Evolutionary conservation across 371 early-diverging fungal genomes (phyloP).

Genomic region (Syncephalastrum contaminatum): DNA sequence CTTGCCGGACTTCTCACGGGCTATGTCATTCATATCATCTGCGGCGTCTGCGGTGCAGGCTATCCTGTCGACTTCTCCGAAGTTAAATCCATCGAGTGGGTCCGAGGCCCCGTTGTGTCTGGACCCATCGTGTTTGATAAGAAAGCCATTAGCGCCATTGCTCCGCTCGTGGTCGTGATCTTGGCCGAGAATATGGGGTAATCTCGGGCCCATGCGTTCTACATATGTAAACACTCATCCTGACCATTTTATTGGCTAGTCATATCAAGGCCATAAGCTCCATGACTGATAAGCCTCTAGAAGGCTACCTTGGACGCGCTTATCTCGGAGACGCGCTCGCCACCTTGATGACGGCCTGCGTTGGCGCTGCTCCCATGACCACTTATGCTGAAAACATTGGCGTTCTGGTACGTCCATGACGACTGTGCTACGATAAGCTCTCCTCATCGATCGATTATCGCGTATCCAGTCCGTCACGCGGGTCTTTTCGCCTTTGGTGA

Average conservation of each 20-base stretch:
- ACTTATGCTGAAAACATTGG: slow-evolving; percentile 63
- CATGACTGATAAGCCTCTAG: slow-evolving; percentile 46
- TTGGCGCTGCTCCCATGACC: slow-evolving; percentile 54
- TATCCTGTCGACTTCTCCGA: slow-evolving; percentile 48
- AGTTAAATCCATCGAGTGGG: slow-evolving; percentile 23
- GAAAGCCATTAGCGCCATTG: slow-evolving; percentile 52
- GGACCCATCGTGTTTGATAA: slow-evolving; percentile 28
- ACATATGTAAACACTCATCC: neutral
- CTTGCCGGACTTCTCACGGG: slow-evolving; percentile 50
- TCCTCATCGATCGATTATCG: neutral
- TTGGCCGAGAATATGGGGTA: slow-evolving; percentile 53
- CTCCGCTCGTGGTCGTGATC: slow-evolving; percentile 53
- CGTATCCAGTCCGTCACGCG: slow-evolving; percentile 39
- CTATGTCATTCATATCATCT: slow-evolving; percentile 45
- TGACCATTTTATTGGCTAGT: slow-evolving; percentile 9
- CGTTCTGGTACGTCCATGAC: slow-evolving; percentile 33
- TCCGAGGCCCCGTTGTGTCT: slow-evolving; percentile 13
- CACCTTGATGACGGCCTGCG: slow-evolving; percentile 49
- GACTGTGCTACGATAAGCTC: neutral
- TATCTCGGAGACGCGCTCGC: slow-evolving; percentile 60
- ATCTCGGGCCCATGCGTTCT: neutral
- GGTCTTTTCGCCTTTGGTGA: slow-evolving; percentile 56
- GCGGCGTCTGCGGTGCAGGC: slow-evolving; percentile 40
- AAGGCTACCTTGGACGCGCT: slow-evolving; percentile 53
- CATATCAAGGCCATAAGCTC: slow-evolving; percentile 58